Evolutionary conservation across 345 rosid species (phyloP).

Genomic region (Hirschfeldia incana): DNA sequence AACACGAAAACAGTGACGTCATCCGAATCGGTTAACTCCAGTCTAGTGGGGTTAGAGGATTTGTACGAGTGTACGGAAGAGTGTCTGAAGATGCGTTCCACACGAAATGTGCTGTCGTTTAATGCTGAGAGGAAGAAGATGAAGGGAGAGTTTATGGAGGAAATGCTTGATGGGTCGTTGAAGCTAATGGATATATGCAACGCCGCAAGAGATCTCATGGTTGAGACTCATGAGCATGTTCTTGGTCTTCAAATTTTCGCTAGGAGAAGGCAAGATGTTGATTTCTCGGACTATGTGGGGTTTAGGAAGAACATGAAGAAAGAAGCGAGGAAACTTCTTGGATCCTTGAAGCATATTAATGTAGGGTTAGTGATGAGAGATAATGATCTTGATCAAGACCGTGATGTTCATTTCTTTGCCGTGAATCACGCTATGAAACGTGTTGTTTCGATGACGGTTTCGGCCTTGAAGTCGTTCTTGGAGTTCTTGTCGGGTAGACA

Average conservation of each 20-base stretch:
- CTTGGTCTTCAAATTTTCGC: constrained; percentile 56
- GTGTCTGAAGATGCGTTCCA: constrained; percentile 57
- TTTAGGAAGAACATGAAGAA: constrained; percentile 64
- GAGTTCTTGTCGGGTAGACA: constrained; percentile 45
- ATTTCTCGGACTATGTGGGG: constrained; percentile 32
- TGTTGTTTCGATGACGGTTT: constrained; percentile 38
- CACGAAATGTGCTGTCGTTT: constrained; percentile 45
- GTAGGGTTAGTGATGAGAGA: constrained; percentile 29
- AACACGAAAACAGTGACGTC: constrained; percentile 36
- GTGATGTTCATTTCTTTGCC: constrained; percentile 45
- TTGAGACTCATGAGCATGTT: constrained; percentile 51
- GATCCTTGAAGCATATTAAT: constrained; percentile 51
- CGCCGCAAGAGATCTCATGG: constrained; percentile 55
- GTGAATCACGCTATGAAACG: constrained; percentile 52
- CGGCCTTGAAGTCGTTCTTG: constrained; percentile 53
- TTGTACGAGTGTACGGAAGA: constrained; percentile 53
- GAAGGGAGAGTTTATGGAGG: constrained; percentile 46
- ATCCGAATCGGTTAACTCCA: constrained; percentile 42
- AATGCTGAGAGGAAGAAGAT: constrained; percentile 12
- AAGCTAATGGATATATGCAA: constrained; percentile 61
- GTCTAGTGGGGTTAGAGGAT: constrained; percentile 50
- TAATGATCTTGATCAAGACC: constrained; percentile 12
- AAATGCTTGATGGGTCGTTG: constrained; percentile 60
- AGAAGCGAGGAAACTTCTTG: constrained; percentile 51
- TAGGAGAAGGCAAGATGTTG: constrained; percentile 45